Conservation (phyloP, 345 rosid genomes). For the Salix koriyanagi region DNA sequence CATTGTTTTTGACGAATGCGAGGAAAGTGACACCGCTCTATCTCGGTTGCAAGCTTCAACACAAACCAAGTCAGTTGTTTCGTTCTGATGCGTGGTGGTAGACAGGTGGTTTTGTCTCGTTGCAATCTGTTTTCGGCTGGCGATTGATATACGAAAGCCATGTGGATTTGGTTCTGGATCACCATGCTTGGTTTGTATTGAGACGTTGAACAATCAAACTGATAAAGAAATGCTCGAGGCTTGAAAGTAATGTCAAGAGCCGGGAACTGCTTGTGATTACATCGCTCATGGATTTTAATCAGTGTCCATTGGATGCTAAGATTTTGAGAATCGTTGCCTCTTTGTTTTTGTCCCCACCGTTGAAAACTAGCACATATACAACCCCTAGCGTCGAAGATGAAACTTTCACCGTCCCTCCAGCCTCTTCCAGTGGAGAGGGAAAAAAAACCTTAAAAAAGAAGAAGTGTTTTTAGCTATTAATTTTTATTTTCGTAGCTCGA, state of each 20-base stretch:
- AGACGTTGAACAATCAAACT: constrained; percentile 3
- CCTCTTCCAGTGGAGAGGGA: too few species aligned
- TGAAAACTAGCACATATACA: too few species aligned
- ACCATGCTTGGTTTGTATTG: constrained; percentile 3
- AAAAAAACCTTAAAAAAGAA: too few species aligned
- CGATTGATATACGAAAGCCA: background rate
- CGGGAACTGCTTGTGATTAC: constrained; percentile 2
- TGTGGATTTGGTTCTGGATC: constrained; percentile 4
- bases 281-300: background rate
- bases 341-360: background rate
- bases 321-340: background rate
- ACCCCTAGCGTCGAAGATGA: too few species aligned
- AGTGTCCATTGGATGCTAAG: too few species aligned
- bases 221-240: background rate
- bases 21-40: constrained; percentile 54
- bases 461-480: too few species aligned
- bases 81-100: constrained; percentile 31
- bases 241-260: background rate
- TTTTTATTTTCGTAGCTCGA: too few species aligned
- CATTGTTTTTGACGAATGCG: constrained; percentile 40
- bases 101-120: background rate
- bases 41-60: constrained; percentile 47
- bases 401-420: too few species aligned
- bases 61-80: constrained; percentile 54
- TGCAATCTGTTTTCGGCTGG: constrained; percentile 1